Conservation (phyloP, 352 stramenopile genomes). For the Phytophthora hibernalis region DNA sequence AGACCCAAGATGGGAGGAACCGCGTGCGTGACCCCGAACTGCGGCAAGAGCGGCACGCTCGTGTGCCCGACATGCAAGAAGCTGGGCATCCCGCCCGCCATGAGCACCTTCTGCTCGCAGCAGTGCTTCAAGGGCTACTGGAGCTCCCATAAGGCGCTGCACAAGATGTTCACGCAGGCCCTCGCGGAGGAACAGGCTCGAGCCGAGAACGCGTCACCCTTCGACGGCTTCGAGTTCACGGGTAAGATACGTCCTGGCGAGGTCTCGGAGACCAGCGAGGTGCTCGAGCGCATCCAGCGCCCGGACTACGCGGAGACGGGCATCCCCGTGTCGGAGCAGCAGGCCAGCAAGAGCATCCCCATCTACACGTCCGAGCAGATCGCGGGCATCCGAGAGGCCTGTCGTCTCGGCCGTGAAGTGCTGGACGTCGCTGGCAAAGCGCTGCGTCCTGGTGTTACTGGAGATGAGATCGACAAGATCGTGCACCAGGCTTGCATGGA, state of each 20-base stretch:
- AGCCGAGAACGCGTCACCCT: constrained; percentile 35
- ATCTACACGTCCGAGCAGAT: constrained; percentile 96
- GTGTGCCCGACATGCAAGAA: constrained; percentile 93
- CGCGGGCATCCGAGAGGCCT: constrained; percentile 92
- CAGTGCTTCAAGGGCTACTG: constrained; percentile 98
- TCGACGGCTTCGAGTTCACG: constrained; percentile 86
- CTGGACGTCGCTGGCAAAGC: constrained; percentile 94
- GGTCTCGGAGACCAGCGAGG: constrained; percentile 75
- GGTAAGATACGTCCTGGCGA: constrained; percentile 84
- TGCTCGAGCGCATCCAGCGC: constrained; percentile 80
- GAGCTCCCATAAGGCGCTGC: constrained; percentile 95
- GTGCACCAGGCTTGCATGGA: constrained; percentile 95
- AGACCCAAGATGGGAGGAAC: constrained; percentile 38
- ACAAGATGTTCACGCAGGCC: constrained; percentile 92
- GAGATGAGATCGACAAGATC: constrained; percentile 97
- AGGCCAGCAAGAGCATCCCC: constrained; percentile 84
- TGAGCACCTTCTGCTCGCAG: constrained; percentile 94
- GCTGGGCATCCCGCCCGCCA: constrained; percentile 83
- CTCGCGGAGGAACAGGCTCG: constrained; percentile 43
- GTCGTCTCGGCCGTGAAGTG: constrained; percentile 92
- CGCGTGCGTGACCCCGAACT: constrained; percentile 79
- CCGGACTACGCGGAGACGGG: constrained; percentile 94
- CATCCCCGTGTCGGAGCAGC: constrained; percentile 71
- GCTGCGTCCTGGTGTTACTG: constrained; percentile 92
- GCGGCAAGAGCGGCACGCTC: constrained; percentile 84